Evolutionary conservation across 805 yeast genomes (phyloP), one percentile per base, ranked within the genome.

Genomic region (Suhomyces kilbournensis): DNA sequence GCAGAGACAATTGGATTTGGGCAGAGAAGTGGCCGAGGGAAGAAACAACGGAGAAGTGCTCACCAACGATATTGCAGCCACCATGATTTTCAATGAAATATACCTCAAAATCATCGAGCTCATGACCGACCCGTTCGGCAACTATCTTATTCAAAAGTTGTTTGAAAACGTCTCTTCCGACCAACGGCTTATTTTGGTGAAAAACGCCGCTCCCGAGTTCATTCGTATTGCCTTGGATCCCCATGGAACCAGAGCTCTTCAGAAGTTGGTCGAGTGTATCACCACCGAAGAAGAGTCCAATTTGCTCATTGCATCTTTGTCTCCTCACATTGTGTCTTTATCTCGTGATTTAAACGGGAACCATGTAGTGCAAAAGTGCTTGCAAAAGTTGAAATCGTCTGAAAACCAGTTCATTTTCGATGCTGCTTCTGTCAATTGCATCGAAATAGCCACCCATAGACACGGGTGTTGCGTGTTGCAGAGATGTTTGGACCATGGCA

Each of bases 51-150:
- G 32, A 23, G 52, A 52, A 23, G 56, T 53, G 1, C 48, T 60
- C 48, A 51, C 63, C 30, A 61, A 57, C 26, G 69, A 74, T n/a
- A 72, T 77, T 47, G 89, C 88, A 12, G 86, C 92, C 7, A 79
- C 86, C 28, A 73, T 84, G 64, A 89, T 94, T 46, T 92, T 90
- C 70, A 82, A 83, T 52, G 97, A 94, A 67, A 88, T 90, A 44
- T 81, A 83, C 58, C 73, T 80, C 35, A 86, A 89, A 60, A 85
- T 90, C 52, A 86, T 89, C 50, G 96, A 90, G 66, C 76, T 94
- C 56, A 93, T 94, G 98, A 81, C 81, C 28, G 97, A 92, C 68
- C 97, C 98, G 5, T 94, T 94, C 74, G 99, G 99, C n/a, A 94
- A 94, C 68, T 94, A 94, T 63, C 75, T 94, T 63, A 83, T 96